phyloP scores from a whole-genome alignment of 306 rosid species.

The Pyrus bretschneideri region DNA sequence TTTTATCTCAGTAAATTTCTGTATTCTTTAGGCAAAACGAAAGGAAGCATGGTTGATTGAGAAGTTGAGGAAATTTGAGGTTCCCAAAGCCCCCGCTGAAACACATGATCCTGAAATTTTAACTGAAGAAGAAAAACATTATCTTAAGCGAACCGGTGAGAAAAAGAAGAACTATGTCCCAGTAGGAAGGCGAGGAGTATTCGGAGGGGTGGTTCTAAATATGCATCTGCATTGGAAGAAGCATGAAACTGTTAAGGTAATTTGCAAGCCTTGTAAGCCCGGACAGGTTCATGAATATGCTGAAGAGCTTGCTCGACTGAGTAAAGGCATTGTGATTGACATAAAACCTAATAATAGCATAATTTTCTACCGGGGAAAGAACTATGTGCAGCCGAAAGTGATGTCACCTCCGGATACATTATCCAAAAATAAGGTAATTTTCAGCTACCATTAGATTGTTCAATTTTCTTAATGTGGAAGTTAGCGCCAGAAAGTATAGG shows the following conservation, averaged over 20 bases:
- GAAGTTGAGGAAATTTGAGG: conserved; percentile 66
- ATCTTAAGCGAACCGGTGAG: conserved; percentile 86
- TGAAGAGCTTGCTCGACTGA: conserved; percentile 74
- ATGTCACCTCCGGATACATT: conserved; percentile 79
- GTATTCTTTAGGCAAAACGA: conserved; percentile 62
- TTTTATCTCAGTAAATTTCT: conserved; percentile 2
- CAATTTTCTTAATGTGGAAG: conserved; percentile 2
- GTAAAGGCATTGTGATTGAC: conserved; percentile 89
- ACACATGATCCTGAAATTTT: conserved; percentile 78
- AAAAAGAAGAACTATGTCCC: conserved; percentile 77
- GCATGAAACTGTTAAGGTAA: conserved; percentile 84
- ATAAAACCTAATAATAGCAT: conserved; percentile 55
- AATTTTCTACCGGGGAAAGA: conserved; percentile 79
- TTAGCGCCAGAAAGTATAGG: background rate
- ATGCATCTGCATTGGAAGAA: conserved; percentile 98
- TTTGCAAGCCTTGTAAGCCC: conserved; percentile 84
- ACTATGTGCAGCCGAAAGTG: conserved; percentile 72
- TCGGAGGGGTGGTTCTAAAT: conserved; percentile 89
- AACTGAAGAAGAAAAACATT: conserved; percentile 89
- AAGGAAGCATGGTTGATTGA: conserved; percentile 88
- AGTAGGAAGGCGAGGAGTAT: conserved; percentile 85
- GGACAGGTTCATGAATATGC: conserved; percentile 78
- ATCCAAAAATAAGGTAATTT: conserved; percentile 73
- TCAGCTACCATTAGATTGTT: conserved; percentile 1
- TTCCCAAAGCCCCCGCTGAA: conserved; percentile 53